Conservation (phyloP, 441 rosid genomes). For the Sinapis alba region DNA sequence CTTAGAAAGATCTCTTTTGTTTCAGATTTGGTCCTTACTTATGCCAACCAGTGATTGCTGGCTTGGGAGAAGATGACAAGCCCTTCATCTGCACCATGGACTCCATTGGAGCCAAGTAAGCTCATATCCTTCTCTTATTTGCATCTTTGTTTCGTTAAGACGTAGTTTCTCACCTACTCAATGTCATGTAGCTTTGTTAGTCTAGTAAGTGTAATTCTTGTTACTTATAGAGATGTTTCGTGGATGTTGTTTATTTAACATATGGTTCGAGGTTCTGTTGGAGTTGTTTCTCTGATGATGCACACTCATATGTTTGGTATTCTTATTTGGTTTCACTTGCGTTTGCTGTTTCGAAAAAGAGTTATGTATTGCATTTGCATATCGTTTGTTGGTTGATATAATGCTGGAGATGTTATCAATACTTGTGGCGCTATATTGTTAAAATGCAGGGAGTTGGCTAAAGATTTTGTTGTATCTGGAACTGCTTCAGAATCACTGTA, state of each 20-base stretch:
- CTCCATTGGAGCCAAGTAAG: slow-evolving; percentile 93
- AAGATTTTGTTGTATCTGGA: slow-evolving; percentile 95
- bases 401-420: not conserved
- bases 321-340: not conserved
- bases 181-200: not conserved
- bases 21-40: slow-evolving; percentile 93
- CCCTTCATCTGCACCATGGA: slow-evolving; percentile 99
- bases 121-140: slow-evolving; percentile 28
- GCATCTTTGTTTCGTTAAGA: not conserved
- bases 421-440: not conserved
- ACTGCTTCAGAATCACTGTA: slow-evolving; percentile 94
- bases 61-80: slow-evolving; percentile 85
- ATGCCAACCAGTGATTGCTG: slow-evolving; percentile 96
- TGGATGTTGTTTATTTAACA: not conserved
- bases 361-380: not conserved
- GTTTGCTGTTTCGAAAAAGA: not conserved
- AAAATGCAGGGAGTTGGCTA: slow-evolving; percentile 80
- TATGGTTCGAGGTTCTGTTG: not conserved
- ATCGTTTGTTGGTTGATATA: slow-evolving; percentile 4
- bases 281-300: not conserved
- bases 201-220: not conserved
- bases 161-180: not conserved
- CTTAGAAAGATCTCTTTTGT: slow-evolving; percentile 9
- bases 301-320: not conserved
- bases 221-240: not conserved